Conservation (phyloP, 331 rosid species). For the Prunus yedoensis region DNA sequence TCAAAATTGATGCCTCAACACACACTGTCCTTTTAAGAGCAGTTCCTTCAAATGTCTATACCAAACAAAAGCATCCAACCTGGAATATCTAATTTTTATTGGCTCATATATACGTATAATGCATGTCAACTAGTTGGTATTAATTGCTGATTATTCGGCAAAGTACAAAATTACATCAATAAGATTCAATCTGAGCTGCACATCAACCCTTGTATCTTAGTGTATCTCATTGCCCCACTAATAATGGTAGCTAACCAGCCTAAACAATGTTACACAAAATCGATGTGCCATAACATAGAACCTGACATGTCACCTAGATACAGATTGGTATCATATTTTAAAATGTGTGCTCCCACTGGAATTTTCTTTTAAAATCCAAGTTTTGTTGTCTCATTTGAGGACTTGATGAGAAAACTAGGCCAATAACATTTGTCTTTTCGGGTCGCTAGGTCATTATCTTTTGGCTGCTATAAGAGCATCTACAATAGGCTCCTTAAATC, state of each 20-base stretch:
- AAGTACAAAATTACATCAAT: not conserved
- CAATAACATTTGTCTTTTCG: not conserved
- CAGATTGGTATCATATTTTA: not conserved
- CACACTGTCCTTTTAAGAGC: not conserved
- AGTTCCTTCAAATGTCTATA: not conserved
- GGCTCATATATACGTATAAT: not conserved
- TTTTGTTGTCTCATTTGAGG: not conserved
- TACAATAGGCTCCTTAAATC: too few relatives aligned
- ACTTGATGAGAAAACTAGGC: not conserved
- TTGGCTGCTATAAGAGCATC: too few relatives aligned
- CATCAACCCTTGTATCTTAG: too few relatives aligned
- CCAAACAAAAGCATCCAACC: not conserved
- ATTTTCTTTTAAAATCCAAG: not conserved
- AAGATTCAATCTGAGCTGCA: not conserved
- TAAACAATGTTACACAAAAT: not conserved
- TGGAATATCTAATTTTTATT: constrained; percentile 33
- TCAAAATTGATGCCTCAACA: constrained; percentile 47
- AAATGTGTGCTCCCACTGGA: not conserved
- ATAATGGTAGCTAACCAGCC: not conserved
- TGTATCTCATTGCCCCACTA: too few relatives aligned
- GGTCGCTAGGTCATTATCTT: too few relatives aligned
- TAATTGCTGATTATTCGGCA: not conserved
- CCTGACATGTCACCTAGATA: not conserved
- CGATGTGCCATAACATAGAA: not conserved
- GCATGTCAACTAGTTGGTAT: not conserved